Evolutionary conservation across 768 basidiomycete species (phyloP), one percentile per base, ranked within the genome.

Genomic region (Psilocybe cubensis): DNA sequence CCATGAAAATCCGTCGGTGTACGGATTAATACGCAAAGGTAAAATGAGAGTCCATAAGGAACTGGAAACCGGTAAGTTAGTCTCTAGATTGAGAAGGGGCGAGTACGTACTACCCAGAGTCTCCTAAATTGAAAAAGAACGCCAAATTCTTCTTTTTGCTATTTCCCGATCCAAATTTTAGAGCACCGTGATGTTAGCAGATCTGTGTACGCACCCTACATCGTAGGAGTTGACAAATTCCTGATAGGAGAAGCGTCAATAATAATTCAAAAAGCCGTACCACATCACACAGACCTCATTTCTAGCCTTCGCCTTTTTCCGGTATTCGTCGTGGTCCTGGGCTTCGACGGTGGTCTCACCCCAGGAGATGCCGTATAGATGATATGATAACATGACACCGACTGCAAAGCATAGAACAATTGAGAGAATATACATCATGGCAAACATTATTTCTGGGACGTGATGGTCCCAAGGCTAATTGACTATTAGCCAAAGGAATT

Each of bases 321-420:
- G 77, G 66, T 98, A 96, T 25, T 88, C 80, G 7, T 86, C 85
- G 65, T 94, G 85, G 65, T 98, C 96, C 61, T 94, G 92, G 5
- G 82, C 81, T 72, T 99, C 97, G 6, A 98, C 96, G 1, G 89
- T 83, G 0, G 95, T 98, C 69, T 98, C 95, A 0, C 87, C 94
- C 31, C 76, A 70, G 0, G 83, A 70, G 11, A 97, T 73, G 54
- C 88, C 81, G 76, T 84, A 90, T 1, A 94, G 58, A 60, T 94
- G 92, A 74, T 85, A 94, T 2, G 74, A 66, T 3, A 84, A 74
- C 89, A 95, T 91, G 35, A 89, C 75, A 3, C 82, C 74, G 0
- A 96, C 85, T 0, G 89, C 87, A 24, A 94, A 74, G 52, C 85
- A 88, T 53, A 98, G 79, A 0, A 96, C 91, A 4, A 77, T 71